Conservation (phyloP, 495 filamentous ascomycete species). For the Amorphotheca resinae region DNA sequence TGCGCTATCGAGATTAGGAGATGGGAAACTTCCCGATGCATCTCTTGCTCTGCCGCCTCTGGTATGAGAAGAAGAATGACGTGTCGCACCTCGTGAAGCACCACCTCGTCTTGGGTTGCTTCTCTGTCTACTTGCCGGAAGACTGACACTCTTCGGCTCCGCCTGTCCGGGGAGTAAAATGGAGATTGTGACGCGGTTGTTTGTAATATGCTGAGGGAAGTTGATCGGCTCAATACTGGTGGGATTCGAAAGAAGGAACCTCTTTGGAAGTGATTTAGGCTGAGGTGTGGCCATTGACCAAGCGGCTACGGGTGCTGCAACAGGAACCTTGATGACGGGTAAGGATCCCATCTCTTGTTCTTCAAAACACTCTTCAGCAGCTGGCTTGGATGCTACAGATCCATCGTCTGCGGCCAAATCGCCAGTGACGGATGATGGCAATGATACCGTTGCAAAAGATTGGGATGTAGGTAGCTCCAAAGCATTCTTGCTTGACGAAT, state of each 20-base stretch:
- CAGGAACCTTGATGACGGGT: conserved; percentile 55
- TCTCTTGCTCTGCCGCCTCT: conserved; percentile 17
- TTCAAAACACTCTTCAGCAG: conserved; percentile 71
- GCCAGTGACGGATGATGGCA: conserved; percentile 29
- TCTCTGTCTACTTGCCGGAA: conserved; percentile 27
- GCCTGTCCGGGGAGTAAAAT: conserved; percentile 27
- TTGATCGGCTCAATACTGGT: conserved; percentile 28
- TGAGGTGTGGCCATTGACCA: conserved; percentile 23
- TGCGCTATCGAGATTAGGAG: conserved; percentile 10
- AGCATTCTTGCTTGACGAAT: conserved; percentile 47
- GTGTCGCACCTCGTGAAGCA: conserved; percentile 18
- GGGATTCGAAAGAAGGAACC: conserved; percentile 24
- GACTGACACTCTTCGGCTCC: conserved; percentile 26
- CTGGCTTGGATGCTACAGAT: conserved; percentile 40
- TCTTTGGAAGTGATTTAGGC: conserved; percentile 26
- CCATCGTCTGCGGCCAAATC: conserved; percentile 16
- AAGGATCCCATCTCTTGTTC: conserved; percentile 71
- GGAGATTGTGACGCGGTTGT: conserved; percentile 31
- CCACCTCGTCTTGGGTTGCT: conserved; percentile 37
- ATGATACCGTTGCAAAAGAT: conserved; percentile 43
- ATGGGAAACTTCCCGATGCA: conserved; percentile 15
- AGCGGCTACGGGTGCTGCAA: conserved; percentile 40
- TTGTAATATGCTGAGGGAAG: conserved; percentile 27
- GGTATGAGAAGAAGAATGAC: conserved; percentile 18
- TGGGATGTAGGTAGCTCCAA: conserved; percentile 38